Evolutionary conservation across 805 yeast genomes (phyloP).

Genomic region (Sporopachydermia lactativora): DNA sequence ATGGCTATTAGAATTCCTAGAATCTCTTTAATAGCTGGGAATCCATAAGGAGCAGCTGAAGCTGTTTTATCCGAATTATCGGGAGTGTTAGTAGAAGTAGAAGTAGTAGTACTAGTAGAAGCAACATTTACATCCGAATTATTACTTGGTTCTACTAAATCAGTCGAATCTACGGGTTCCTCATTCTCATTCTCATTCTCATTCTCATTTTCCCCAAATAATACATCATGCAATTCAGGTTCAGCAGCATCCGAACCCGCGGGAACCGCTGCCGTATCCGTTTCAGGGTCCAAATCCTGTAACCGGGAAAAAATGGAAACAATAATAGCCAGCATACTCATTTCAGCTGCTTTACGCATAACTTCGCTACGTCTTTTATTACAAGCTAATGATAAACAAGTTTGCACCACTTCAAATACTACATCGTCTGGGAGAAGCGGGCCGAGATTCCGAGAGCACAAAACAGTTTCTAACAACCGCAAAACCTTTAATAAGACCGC

Average conservation of each 20-base stretch:
- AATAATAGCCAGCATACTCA: slow-evolving; percentile 59
- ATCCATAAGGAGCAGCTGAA: slow-evolving; percentile 39
- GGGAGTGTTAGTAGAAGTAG: not conserved
- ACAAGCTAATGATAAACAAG: slow-evolving; percentile 82
- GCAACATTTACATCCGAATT: slow-evolving; percentile 14
- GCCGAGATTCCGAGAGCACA: slow-evolving; percentile 47
- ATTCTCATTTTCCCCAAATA: not conserved
- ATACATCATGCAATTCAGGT: not conserved
- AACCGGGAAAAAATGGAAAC: slow-evolving; percentile 52
- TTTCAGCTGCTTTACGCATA: slow-evolving; percentile 77
- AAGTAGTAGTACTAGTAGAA: slow-evolving; percentile 6
- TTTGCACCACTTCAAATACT: slow-evolving; percentile 78
- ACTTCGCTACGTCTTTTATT: slow-evolving; percentile 87
- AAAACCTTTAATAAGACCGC: slow-evolving; percentile 78
- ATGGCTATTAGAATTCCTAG: slow-evolving; percentile 64
- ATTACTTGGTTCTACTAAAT: slow-evolving; percentile 13
- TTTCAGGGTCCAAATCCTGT: slow-evolving; percentile 35
- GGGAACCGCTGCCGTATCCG: slow-evolving; percentile 12
- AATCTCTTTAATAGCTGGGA: slow-evolving; percentile 64
- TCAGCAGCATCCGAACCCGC: not conserved
- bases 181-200: not conserved
- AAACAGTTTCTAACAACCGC: slow-evolving; percentile 51
- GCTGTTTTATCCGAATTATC: not conserved
- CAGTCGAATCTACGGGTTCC: slow-evolving; percentile 4
- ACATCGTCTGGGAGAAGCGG: slow-evolving; percentile 64